Base-by-base conservation (phyloP, 495 filamentous ascomycete genomes). In the Staphylotrichum tortipilum region DNA sequence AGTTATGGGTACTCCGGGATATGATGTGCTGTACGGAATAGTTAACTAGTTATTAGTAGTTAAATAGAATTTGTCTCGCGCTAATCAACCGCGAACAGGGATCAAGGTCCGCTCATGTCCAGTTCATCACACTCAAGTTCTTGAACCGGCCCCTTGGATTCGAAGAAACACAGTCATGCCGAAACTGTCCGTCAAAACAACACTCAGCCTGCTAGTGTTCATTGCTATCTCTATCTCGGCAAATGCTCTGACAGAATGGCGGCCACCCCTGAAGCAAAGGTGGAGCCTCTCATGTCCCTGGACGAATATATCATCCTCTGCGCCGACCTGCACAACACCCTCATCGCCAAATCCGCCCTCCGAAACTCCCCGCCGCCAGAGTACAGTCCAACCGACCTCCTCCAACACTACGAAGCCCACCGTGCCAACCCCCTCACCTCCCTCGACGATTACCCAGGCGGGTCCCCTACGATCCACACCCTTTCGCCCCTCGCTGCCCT, bases 261-360 rank as follows among this genome's bases (percentile, higher is more conserved):
- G 0, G n/a, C 43, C 28, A 5, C 21, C 28, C 44, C 26, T 12
- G 19, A 45, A 33, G 23, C 29, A 2, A 11, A 45, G 21, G n/a
- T n/a, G n/a, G 15, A 45, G 19, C 28, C 28, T 33, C 28, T 35
- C 24, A 44, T 29, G 28, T 44, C 29, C 17, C 43, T 23, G 23
- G 37, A 46, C 43, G 31, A 46, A 14, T 35, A 36, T 29, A 29
- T 42, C 39, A 42, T 14, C 14, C 39, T 42, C 8, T 42, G 39
- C 39, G 39, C 39, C 39, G 39, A 42, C 39, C 39, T 42, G 3
- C 39, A 42, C n/a, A 42, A 42, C 18, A 42, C 39, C 39, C 39
- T 42, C 39, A 12, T 42, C 22, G 23, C 23, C 39, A 42, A 42
- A 29, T 42, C 39, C 12, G 0, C 17, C 7, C 7, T 1, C 23